These are phyloP conservation scores for Gaertneriomyces sp. DNA, from an alignment of 192 early-diverging fungal species.

Conservation along the genomic window DNA sequence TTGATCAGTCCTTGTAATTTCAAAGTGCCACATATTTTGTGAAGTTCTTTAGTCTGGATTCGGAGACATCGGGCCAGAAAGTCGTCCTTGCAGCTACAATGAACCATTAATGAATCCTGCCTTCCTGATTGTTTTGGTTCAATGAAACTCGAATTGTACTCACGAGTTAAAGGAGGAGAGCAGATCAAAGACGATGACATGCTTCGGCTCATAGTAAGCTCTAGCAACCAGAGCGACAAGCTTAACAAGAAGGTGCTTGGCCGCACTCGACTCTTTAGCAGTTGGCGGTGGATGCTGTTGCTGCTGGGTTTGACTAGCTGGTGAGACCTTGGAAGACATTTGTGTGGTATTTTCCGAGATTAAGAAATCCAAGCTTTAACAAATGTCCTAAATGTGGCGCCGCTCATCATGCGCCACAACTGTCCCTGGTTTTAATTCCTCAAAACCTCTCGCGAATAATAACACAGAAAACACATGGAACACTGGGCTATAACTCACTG, in stretches of 20 bases:
- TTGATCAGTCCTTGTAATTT: slow-evolving; percentile 75
- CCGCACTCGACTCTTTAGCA: slow-evolving; percentile 8
- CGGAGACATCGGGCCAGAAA: slow-evolving; percentile 66
- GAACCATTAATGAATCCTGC: neutral
- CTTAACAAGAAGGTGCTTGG: slow-evolving; percentile 23
- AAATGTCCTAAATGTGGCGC: no score
- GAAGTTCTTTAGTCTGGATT: slow-evolving; percentile 65
- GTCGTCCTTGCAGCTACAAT: slow-evolving; percentile 52
- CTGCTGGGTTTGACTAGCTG: no score
- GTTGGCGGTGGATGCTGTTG: neutral
- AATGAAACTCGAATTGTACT: slow-evolving; percentile 4
- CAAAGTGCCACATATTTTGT: slow-evolving; percentile 75
- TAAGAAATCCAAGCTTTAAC: no score
- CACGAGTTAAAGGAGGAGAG: slow-evolving; percentile 39
- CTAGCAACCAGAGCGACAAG: slow-evolving; percentile 46
- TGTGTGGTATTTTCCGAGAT: no score
- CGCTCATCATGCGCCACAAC: no score
- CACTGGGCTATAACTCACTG: no score
- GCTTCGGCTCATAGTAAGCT: slow-evolving; percentile 76
- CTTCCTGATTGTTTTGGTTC: neutral
- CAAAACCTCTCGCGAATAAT: no score
- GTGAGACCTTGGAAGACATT: no score
- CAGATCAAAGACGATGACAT: slow-evolving; percentile 78
- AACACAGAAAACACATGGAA: no score
- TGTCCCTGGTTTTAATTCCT: no score